Evolutionary conservation across 2,329 filamentous ascomycete genomes (phyloP).

Genomic region (Scedosporium minutisporum): DNA sequence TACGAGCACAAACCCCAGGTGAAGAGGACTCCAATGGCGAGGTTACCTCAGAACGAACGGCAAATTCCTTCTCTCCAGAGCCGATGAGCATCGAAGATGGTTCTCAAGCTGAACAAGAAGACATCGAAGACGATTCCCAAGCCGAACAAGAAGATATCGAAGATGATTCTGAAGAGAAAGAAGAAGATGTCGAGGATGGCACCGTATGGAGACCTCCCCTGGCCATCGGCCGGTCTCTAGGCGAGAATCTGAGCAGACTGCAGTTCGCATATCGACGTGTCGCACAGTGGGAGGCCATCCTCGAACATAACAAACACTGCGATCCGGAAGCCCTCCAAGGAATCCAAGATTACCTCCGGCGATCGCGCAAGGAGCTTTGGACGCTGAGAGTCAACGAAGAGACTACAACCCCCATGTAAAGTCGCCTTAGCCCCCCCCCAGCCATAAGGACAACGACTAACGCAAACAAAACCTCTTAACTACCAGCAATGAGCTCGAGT

Average conservation of each 20-base stretch:
- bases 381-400: constrained; percentile 15
- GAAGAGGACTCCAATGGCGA: too few species aligned
- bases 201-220: constrained; percentile 14
- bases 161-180: too few species aligned
- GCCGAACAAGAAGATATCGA: too few species aligned
- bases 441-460: not conserved
- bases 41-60: too few species aligned
- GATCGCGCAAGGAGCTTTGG: constrained; percentile 12
- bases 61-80: too few species aligned
- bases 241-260: constrained; percentile 24
- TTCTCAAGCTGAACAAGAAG: too few species aligned
- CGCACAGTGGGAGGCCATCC: constrained; percentile 23
- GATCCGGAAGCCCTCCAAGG: constrained; percentile 10
- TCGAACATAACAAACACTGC: constrained; percentile 14
- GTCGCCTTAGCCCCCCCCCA: not conserved
- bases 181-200: not conserved
- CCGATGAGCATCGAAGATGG: too few species aligned
- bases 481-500: constrained; percentile 12
- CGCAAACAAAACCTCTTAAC: not conserved
- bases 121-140: too few species aligned
- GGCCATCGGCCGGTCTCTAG: constrained; percentile 24
- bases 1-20: too few species aligned
- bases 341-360: constrained; percentile 15
- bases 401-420: constrained; percentile 8
- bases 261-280: constrained; percentile 27